Evolutionary conservation across 106 monocot genomes (phyloP), one percentile per base, ranked within the genome.

Genomic region (Dioscorea alata): DNA sequence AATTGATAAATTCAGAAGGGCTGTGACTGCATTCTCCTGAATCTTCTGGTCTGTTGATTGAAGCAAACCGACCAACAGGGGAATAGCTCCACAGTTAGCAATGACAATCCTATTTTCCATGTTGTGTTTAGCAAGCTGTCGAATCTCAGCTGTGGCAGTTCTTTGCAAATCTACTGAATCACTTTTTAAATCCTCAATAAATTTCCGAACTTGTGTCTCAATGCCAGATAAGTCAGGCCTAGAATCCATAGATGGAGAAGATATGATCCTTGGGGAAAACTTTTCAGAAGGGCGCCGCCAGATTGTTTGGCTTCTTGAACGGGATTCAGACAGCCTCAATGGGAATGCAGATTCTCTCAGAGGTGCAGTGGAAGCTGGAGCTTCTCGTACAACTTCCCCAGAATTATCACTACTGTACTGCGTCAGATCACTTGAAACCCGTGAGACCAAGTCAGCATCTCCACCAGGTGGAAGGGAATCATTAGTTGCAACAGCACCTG

Each of bases 21-120:
- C 82, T 33, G 97, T 97, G 34, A 97, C 97, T 23, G 97, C 92
- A 77, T 89, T 78, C 71, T 89, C 97, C 68, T 97, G 97, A 6
- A 69, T 87, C 63, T 79, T 77, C 16, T 23, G 61, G 28, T 97
- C 97, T 16, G 76, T 34, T 56, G 92, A 92, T 61, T 75, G 76
- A 57, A 95, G 86, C 35, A 91, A 77, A 58, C 64, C 70, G 33
- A 96, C 95, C 50, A 95, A 74, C 14, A 63, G 72, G 69, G 48
- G 64, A 71, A 95, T 88, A 12, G 88, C 88, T 49, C 88, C 86
- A 64, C 86, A 88, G 20, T 83, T 85, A 25, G 91, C 85, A 69
- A 95, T 95, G 4, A 86, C 79, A 49, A 95, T 80, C 31, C 88
- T 81, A 42, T 88, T 95, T 35, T 95, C 88, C 86, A 88, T 80